A percentile compares a stretch with the other conserved stretches of the same genome.
Evolutionary conservation across 352 stramenopile genomes (phyloP).

Genomic region (Pythium periplocum): DNA sequence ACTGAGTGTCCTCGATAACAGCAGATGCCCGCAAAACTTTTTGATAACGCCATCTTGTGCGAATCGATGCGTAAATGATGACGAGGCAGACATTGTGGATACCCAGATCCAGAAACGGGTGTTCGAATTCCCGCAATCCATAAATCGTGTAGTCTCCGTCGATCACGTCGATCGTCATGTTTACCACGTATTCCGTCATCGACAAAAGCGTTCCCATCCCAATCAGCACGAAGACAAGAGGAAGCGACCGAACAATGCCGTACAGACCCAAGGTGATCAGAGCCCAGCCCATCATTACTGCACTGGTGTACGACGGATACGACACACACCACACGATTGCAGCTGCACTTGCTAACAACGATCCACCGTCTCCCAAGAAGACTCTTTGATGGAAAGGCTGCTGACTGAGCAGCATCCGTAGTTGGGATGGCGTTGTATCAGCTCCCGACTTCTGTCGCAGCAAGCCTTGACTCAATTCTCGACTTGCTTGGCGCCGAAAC

Average conservation of each 20-base stretch:
- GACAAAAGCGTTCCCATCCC: constrained; percentile 50
- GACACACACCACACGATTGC: constrained; percentile 75
- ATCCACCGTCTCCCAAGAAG: constrained; percentile 63
- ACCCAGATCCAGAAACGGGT: constrained; percentile 67
- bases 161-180: constrained; percentile 54
- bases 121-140: constrained; percentile 64
- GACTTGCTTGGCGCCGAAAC: background rate
- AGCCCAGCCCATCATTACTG: constrained; percentile 54
- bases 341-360: constrained; percentile 57
- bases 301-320: constrained; percentile 76
- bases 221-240: constrained; percentile 61
- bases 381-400: constrained; percentile 60
- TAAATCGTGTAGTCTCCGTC: constrained; percentile 44
- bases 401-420: constrained; percentile 37
- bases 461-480: background rate
- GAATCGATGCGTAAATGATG: constrained; percentile 77
- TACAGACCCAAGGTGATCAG: constrained; percentile 70
- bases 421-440: constrained; percentile 1
- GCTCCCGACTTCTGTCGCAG: background rate
- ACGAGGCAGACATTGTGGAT: constrained; percentile 72
- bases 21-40: constrained; percentile 38
- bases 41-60: constrained; percentile 70
- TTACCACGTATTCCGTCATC: constrained; percentile 58
- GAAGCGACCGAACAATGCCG: constrained; percentile 24
- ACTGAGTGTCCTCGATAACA: too few relatives aligned